A percentile compares a stretch with the other conserved stretches of the same genome.
Conservation (phyloP, 129 eudicot species). For the Scalesia atractyloides region DNA sequence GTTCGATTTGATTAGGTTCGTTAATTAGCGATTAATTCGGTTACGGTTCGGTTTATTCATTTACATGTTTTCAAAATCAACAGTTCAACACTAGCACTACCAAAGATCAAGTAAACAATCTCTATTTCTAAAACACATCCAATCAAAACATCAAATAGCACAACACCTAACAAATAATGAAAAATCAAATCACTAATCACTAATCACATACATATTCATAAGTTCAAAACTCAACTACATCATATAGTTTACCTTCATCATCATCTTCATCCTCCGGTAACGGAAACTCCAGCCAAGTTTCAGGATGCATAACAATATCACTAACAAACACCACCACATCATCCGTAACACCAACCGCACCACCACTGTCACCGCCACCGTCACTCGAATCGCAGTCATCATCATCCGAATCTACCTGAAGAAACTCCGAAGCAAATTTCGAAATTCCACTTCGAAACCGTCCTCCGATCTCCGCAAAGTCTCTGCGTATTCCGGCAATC, state of each 20-base stretch:
- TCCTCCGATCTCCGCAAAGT: slow-evolving; percentile 89
- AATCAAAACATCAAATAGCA: not conserved
- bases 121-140: not conserved
- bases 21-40: too few species aligned
- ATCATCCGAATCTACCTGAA: slow-evolving; percentile 58
- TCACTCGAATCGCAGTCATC: slow-evolving; percentile 36
- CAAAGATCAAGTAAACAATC: slow-evolving; percentile 2
- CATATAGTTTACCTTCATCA: slow-evolving; percentile 32
- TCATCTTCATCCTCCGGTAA: slow-evolving; percentile 47
- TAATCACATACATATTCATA: not conserved
- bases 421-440: slow-evolving; percentile 70
- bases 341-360: slow-evolving; percentile 78
- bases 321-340: slow-evolving; percentile 72
- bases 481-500: slow-evolving; percentile 57
- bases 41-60: too few species aligned
- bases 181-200: not conserved
- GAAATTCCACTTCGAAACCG: slow-evolving; percentile 71
- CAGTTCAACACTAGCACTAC: not conserved
- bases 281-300: slow-evolving; percentile 94
- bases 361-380: slow-evolving; percentile 15
- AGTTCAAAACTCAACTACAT: not conserved
- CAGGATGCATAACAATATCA: slow-evolving; percentile 82
- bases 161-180: not conserved
- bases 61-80: not conserved
- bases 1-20: too few species aligned